These are phyloP conservation scores for Huntiella omanensis DNA, from an alignment of 2,329 filamentous ascomycete genomes.

Conservation along the genomic window DNA sequence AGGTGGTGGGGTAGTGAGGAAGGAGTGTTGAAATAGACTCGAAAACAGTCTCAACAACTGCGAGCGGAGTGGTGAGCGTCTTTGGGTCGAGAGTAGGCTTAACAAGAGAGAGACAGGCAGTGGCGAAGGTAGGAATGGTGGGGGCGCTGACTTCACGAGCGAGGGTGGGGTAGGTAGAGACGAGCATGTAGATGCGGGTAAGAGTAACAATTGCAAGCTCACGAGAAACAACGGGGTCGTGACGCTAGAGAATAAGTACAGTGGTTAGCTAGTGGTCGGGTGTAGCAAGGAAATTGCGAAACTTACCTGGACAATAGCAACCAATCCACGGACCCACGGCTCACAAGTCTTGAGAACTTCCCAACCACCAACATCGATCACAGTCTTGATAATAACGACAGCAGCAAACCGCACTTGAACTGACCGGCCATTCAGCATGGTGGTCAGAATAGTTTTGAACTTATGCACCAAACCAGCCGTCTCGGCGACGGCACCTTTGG, in stretches of 20 bases:
- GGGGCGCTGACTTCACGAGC: slow-evolving; percentile 78
- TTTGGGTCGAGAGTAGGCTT: slow-evolving; percentile 24
- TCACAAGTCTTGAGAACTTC: slow-evolving; percentile 56
- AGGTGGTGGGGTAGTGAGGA: slow-evolving; percentile 64
- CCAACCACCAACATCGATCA: slow-evolving; percentile 69
- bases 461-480: slow-evolving; percentile 57
- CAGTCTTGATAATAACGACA: slow-evolving; percentile 59
- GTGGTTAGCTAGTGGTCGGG: neutral
- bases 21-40: slow-evolving; percentile 54
- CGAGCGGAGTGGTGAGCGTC: slow-evolving; percentile 21
- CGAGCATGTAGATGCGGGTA: slow-evolving; percentile 65
- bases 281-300: slow-evolving; percentile 10
- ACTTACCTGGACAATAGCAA: slow-evolving; percentile 53
- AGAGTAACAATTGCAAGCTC: slow-evolving; percentile 59
- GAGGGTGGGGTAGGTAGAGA: slow-evolving; percentile 66
- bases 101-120: slow-evolving; percentile 49
- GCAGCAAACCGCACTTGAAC: slow-evolving; percentile 60
- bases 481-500: slow-evolving; percentile 44
- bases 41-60: slow-evolving; percentile 47
- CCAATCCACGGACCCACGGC: slow-evolving; percentile 58
- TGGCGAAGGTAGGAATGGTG: slow-evolving; percentile 55
- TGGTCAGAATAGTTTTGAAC: slow-evolving; percentile 58
- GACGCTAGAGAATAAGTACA: slow-evolving; percentile 35
- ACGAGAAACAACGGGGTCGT: slow-evolving; percentile 56
- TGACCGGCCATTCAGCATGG: slow-evolving; percentile 59